Evolutionary conservation across 2,329 filamentous ascomycete genomes (phyloP), one percentile per base, ranked within the genome.

Genomic region (Phialemoniopsis sp.): DNA sequence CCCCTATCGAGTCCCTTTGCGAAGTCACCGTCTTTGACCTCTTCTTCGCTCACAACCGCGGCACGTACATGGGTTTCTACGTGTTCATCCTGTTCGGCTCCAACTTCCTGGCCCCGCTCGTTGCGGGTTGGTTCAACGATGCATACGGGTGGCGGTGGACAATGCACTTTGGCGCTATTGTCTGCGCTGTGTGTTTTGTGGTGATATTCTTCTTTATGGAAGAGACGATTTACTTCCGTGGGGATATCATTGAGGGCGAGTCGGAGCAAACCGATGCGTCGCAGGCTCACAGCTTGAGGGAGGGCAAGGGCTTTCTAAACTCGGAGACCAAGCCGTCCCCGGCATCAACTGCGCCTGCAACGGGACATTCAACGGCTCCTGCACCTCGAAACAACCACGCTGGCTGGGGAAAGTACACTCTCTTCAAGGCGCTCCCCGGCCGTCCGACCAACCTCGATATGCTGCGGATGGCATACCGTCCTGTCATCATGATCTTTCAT

Each of bases 141-240:
- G 62, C 60, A 2, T 60, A 64, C 43, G 69, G 70, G 3, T 76
- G 71, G 71, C 44, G 63, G 39, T 76, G 71, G 68, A 63, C 67
- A 19, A 59, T 72, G 56, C 68, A 72, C 47, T 78, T 73, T 62
- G 69, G 68, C 28, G 71, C 76, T 5, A 78, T 82, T 19, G 66
- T 80, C 46, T 54, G 60, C 4, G 73, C 57, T 1, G 55, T 70
- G 2, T 63, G 58, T 9, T 70, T 73, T 29, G 48, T 80, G 14
- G 64, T 77, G 45, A 56, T 73, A 2, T 79, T 78, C 58, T 73
- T 81, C 48, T 70, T 73, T 53, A 70, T 79, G 63, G 78, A 81
- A 53, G 78, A 81, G 54, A 79, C 77, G 5, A 80, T 76, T 51
- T 78, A 72, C 50, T 55, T 62, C 37, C 66, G 70, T 12, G 40